Conservation (phyloP, 2,329 filamentous ascomycete species). For the Venturia oleaginea region DNA sequence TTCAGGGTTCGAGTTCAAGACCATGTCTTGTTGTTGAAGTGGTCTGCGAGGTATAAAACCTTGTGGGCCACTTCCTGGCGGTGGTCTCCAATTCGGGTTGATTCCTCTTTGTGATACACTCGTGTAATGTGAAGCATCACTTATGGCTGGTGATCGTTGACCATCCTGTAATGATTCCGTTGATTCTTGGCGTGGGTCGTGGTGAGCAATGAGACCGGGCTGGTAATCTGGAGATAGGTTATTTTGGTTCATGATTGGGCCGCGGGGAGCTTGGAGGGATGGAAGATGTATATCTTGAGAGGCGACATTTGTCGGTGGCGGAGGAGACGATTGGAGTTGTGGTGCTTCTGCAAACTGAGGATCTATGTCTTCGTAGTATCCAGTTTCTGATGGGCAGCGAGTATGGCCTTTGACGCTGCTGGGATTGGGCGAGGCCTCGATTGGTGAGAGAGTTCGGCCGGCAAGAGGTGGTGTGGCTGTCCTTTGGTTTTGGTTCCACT, state of each 20-base stretch:
- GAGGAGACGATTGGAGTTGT: constrained; percentile 20
- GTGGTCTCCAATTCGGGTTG: constrained; percentile 72
- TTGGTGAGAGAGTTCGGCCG: constrained; percentile 26
- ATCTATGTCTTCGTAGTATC: constrained; percentile 89
- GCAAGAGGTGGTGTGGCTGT: constrained; percentile 9
- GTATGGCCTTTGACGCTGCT: constrained; percentile 24
- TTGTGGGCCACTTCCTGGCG: constrained; percentile 38
- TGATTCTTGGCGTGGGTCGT: constrained; percentile 5
- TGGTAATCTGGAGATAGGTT: constrained; percentile 7
- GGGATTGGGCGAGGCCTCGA: constrained; percentile 28
- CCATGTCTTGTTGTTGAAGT: constrained; percentile 46
- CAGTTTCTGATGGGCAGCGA: constrained; percentile 21
- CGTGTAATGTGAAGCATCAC: constrained; percentile 78
- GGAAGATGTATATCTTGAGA: constrained; percentile 18
- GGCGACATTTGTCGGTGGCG: constrained; percentile 15
- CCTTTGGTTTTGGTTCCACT: constrained; percentile 30
- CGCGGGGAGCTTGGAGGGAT: constrained; percentile 26
- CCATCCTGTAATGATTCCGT: constrained; percentile 41
- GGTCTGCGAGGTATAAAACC: constrained; percentile 35
- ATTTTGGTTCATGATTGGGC: constrained; percentile 18
- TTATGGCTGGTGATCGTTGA: constrained; percentile 60
- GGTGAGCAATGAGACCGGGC: background rate
- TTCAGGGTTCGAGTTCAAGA: constrained; percentile 75
- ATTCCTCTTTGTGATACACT: constrained; percentile 81
- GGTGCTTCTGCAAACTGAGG: constrained; percentile 63